These are phyloP conservation scores for Lecanicillium sp. DNA, from an alignment of 2,329 filamentous ascomycete species.

Conservation along the genomic window DNA sequence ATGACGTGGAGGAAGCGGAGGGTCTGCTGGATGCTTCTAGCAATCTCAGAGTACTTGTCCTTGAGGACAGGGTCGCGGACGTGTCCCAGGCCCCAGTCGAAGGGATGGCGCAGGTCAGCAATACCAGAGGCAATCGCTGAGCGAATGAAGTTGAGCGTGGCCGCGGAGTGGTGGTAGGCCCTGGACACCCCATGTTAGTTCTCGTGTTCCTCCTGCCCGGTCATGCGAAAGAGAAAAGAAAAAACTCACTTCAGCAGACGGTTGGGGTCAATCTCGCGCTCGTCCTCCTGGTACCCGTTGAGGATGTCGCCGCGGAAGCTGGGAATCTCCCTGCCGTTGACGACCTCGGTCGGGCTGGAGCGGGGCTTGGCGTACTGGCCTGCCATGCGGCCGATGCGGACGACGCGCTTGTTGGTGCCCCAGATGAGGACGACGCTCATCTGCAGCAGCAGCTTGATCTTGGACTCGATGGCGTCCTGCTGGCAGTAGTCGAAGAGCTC, in stretches of 20 bases:
- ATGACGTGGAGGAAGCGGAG: conserved; percentile 92
- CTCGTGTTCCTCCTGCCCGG: background rate
- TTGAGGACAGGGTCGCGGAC: conserved; percentile 79
- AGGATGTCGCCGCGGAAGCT: conserved; percentile 95
- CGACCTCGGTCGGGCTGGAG: conserved; percentile 77
- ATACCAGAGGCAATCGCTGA: conserved; percentile 80
- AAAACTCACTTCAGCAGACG: conserved; percentile 62
- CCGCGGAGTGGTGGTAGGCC: conserved; percentile 93
- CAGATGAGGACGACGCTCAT: conserved; percentile 96
- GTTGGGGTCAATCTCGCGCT: conserved; percentile 73
- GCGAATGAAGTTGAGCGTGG: conserved; percentile 89
- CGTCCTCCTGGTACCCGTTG: conserved; percentile 75
- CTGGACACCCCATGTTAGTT: conserved; percentile 30
- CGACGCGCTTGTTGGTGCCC: conserved; percentile 74
- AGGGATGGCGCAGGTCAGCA: conserved; percentile 84
- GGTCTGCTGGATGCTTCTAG: conserved; percentile 81
- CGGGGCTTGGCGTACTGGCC: conserved; percentile 96
- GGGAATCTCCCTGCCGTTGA: conserved; percentile 74
- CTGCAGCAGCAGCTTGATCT: conserved; percentile 93
- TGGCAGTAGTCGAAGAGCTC: conserved; percentile 97
- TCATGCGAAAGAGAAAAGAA: background rate
- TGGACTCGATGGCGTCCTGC: conserved; percentile 82
- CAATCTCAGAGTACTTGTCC: conserved; percentile 78
- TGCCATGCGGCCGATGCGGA: conserved; percentile 92
- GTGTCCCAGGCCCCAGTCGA: conserved; percentile 93